A percentile compares a stretch with the other conserved stretches of the same genome.
These are phyloP conservation scores for Lipomyces starkeyi DNA, from an alignment of 805 yeast species.

Conservation along the genomic window DNA sequence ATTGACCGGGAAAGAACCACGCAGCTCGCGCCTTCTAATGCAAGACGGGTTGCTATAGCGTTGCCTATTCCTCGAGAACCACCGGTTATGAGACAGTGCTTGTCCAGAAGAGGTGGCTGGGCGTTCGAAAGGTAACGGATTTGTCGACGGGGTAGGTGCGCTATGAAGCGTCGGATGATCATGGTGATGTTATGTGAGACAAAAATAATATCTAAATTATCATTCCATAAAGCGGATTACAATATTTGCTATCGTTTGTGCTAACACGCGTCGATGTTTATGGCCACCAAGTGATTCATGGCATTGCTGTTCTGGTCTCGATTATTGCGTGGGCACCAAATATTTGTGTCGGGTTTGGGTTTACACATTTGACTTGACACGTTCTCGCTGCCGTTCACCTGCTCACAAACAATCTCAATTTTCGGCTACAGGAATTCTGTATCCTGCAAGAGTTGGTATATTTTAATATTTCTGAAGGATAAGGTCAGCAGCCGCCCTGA, in stretches of 20 bases:
- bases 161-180: neutral
- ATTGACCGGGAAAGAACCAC: conserved; percentile 59
- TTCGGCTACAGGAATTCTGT: too few relatives aligned
- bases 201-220: neutral
- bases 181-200: neutral
- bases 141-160: neutral
- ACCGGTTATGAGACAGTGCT: conserved; percentile 49
- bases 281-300: too few relatives aligned
- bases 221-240: neutral
- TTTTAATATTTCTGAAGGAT: too few relatives aligned
- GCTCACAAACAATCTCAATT: too few relatives aligned
- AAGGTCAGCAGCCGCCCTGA: too few relatives aligned
- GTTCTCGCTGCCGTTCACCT: too few relatives aligned
- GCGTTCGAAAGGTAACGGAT: neutral
- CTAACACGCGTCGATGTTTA: neutral
- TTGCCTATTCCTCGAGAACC: conserved; percentile 73
- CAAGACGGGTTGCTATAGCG: conserved; percentile 58
- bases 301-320: too few relatives aligned
- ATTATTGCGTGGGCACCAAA: too few relatives aligned
- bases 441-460: too few relatives aligned
- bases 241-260: neutral
- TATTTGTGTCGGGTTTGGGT: too few relatives aligned
- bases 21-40: conserved; percentile 58
- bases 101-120: neutral
- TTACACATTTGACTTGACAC: too few relatives aligned